These are phyloP conservation scores for Picochlorum sp. DNA, from an alignment of 139 green algal genomes.

Conservation along the genomic window DNA sequence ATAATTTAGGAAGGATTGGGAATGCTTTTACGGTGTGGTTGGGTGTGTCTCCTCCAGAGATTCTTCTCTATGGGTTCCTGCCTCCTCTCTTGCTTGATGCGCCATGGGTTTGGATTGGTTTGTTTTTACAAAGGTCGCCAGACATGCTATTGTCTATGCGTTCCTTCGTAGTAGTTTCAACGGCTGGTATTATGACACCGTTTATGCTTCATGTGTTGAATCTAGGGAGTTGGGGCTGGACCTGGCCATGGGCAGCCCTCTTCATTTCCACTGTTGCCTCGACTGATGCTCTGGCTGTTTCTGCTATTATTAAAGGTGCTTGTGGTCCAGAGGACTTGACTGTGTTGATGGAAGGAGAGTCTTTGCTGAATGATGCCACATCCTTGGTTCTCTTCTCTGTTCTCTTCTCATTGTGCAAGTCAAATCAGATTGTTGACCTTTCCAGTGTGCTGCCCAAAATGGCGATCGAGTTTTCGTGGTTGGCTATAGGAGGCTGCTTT, in stretches of 20 bases:
- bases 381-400: constrained; percentile 75
- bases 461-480: constrained; percentile 15
- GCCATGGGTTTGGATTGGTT: constrained; percentile 73
- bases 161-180: constrained; percentile 57
- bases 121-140: constrained; percentile 49
- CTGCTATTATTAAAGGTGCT: constrained; percentile 43
- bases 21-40: constrained; percentile 71
- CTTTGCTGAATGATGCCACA: constrained; percentile 74
- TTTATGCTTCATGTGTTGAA: constrained; percentile 67
- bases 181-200: constrained; percentile 50
- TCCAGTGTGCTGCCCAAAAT: constrained; percentile 20
- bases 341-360: constrained; percentile 73
- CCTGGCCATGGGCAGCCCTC: constrained; percentile 56
- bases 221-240: constrained; percentile 47
- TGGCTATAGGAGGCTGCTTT: constrained; percentile 34
- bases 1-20: constrained; percentile 51
- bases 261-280: constrained; percentile 63
- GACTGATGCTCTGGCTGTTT: constrained; percentile 73
- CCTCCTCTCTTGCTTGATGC: constrained; percentile 49
- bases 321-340: constrained; percentile 58
- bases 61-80: constrained; percentile 85
- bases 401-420: constrained; percentile 28
- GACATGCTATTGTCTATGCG: constrained; percentile 56
- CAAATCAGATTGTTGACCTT: neutral
- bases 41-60: constrained; percentile 44